A percentile compares a stretch with the other conserved stretches of the same genome.
Conservation (phyloP, 192 early-diverging fungal genomes). For the Gonapodya sp. region DNA sequence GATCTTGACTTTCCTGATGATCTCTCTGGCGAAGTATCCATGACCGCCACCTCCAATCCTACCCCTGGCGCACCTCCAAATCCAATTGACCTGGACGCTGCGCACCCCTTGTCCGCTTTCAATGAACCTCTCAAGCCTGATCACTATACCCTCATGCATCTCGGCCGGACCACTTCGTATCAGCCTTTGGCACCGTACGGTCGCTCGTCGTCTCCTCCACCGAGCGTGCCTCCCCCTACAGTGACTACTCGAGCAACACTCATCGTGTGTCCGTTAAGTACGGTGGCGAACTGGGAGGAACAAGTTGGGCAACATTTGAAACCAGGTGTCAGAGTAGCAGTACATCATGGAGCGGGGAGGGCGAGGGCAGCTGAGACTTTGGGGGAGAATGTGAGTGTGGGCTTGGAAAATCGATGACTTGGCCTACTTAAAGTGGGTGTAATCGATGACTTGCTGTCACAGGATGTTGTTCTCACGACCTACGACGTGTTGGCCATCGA, state of each 20-base stretch:
- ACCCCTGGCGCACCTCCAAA: neutral
- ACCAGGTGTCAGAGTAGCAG: conserved; percentile 31
- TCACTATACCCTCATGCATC: neutral
- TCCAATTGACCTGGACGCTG: neutral
- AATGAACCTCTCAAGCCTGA: neutral
- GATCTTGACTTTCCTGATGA: neutral
- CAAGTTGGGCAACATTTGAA: conserved; percentile 44
- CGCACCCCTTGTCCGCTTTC: neutral
- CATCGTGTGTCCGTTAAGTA: conserved; percentile 61
- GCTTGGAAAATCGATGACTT: neutral
- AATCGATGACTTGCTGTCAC: conserved; percentile 12
- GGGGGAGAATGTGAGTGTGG: conserved; percentile 30
- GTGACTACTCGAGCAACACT: conserved; percentile 38
- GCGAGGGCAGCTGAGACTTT: conserved; percentile 31
- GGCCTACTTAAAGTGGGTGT: no score
- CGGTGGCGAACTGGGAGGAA: conserved; percentile 65
- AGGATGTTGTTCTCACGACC: conserved; percentile 64
- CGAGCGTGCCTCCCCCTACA: neutral
- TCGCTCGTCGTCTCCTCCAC: neutral
- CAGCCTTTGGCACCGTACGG: neutral
- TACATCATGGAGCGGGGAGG: conserved; percentile 54
- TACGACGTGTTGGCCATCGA: conserved; percentile 55
- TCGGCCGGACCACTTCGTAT: neutral
- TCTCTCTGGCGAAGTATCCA: no score
- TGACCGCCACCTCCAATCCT: neutral